phyloP scores from a whole-genome alignment of 495 filamentous ascomycete genomes.

The Penicillium pancosmium region DNA sequence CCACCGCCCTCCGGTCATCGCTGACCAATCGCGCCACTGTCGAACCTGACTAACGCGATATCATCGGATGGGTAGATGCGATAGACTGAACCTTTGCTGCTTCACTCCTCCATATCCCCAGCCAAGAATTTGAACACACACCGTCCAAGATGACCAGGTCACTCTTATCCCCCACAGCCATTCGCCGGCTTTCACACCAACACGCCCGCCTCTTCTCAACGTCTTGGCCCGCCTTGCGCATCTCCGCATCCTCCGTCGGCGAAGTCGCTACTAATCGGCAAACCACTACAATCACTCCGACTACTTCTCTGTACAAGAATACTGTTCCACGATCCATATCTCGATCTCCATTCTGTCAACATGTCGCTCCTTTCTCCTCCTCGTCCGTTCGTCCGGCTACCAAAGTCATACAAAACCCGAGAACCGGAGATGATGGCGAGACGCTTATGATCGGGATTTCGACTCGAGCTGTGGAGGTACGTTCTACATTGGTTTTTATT shows the following conservation, averaged over 20 bases:
- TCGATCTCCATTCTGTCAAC: constrained; percentile 14
- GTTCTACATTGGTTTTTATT: constrained; percentile 25
- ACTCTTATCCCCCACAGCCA: constrained; percentile 24
- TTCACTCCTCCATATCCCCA: constrained; percentile 10
- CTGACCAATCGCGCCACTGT: constrained; percentile 38
- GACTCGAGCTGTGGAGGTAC: constrained; percentile 75
- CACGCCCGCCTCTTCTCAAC: constrained; percentile 30
- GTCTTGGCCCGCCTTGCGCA: constrained; percentile 27
- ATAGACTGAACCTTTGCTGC: constrained; percentile 11
- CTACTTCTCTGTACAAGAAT: constrained; percentile 5
- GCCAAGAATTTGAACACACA: neutral
- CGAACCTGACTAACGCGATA: constrained; percentile 36
- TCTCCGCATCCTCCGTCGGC: constrained; percentile 42
- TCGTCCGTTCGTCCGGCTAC: constrained; percentile 33
- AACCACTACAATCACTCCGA: constrained; percentile 9
- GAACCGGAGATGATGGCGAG: constrained; percentile 69
- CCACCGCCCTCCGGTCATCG: constrained; percentile 23
- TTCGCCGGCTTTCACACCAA: constrained; percentile 29
- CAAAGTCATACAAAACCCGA: constrained; percentile 41
- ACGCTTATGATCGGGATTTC: constrained; percentile 81
- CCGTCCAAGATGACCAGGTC: constrained; percentile 34
- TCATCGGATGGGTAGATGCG: constrained; percentile 25
- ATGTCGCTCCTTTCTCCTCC: constrained; percentile 35
- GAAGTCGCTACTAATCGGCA: constrained; percentile 20
- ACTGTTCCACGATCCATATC: neutral